Evolutionary conservation across 2,329 filamentous ascomycete species (phyloP), one percentile per base, ranked within the genome.

Genomic region (Cordyceps tenuipes): DNA sequence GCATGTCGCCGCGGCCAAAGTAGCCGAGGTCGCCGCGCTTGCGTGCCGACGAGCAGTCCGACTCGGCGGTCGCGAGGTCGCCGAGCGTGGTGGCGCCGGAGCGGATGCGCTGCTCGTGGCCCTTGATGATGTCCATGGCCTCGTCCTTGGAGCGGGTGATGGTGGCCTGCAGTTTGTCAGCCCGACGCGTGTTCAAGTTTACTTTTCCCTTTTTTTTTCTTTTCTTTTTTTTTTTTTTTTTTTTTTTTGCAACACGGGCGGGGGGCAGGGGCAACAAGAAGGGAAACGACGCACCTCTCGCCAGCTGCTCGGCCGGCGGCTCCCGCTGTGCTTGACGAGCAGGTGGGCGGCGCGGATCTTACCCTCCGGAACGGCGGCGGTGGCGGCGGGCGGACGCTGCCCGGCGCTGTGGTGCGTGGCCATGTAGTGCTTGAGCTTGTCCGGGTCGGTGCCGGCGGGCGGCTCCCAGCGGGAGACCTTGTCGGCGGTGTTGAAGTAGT

Each of bases 381-480:
- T 68, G 12, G 5, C 29, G 73, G 68, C 41, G 73, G 69, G 36
- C 73, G 68, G 66, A 2, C 69, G 76, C 44, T 71, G 77, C 59
- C 77, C 77, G 51, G 77, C 76, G 71, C 86, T 91, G 78, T 97
- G 91, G 74, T 96, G 84, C 67, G 83, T 81, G 43, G 89, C 91
- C 91, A 99, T 97, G 80, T 95, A 97, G 63, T 84, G 75, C 81
- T 97, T 97, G 65, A 99, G 84, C 76, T 89, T 91, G 68, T 97
- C 91, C 61, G 89, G 89, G 76, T 99, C 90, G 67, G 92, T 94
- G 64, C 87, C 90, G 49, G 83, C 73, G 9, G 94, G 94, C 3
- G 94, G 93, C 72, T 97, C 94, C 94, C 94, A 99, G 76, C 90
- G 85, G 64, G 94, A 97, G 72, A 91, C 86, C 73, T 92, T 93